These are phyloP conservation scores for Pleurotus pulmonarius DNA, from an alignment of 768 basidiomycete species.

Conservation along the genomic window DNA sequence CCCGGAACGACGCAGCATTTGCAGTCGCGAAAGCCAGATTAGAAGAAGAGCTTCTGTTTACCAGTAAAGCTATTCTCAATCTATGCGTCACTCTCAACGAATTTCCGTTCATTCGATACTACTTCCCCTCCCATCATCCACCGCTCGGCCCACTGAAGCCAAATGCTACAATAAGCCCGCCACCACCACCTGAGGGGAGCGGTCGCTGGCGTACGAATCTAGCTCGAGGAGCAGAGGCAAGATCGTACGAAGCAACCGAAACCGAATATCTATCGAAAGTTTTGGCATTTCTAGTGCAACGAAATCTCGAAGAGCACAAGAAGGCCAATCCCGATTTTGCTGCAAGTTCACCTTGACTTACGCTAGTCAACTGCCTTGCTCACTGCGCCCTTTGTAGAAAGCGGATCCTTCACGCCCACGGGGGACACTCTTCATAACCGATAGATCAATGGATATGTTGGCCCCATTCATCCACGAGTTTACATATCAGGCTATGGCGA, in stretches of 20 bases:
- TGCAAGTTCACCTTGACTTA: conserved; percentile 42
- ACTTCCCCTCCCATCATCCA: conserved; percentile 75
- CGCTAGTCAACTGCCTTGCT: not conserved
- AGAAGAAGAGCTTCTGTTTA: conserved; percentile 82
- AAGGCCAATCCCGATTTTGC: conserved; percentile 83
- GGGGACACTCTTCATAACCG: conserved; percentile 85
- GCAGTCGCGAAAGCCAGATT: conserved; percentile 69
- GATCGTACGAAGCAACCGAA: conserved; percentile 66
- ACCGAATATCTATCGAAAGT: conserved; percentile 77
- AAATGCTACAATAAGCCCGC: conserved; percentile 56
- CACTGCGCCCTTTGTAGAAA: conserved; percentile 38
- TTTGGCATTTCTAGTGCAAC: conserved; percentile 83
- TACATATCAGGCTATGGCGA: conserved; percentile 98
- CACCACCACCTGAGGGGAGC: conserved; percentile 60
- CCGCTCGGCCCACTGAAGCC: conserved; percentile 85
- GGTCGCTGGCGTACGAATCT: conserved; percentile 80
- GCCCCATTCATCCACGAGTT: conserved; percentile 96
- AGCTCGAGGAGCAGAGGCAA: conserved; percentile 65
- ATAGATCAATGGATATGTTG: conserved; percentile 92
- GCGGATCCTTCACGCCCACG: conserved; percentile 61
- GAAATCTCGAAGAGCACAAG: conserved; percentile 83
- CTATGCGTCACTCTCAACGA: conserved; percentile 88
- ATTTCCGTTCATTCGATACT: conserved; percentile 91
- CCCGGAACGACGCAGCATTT: conserved; percentile 64
- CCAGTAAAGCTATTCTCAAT: conserved; percentile 76